Conservation (phyloP, 2,329 filamentous ascomycete species). For the Trichoderma sp. region DNA sequence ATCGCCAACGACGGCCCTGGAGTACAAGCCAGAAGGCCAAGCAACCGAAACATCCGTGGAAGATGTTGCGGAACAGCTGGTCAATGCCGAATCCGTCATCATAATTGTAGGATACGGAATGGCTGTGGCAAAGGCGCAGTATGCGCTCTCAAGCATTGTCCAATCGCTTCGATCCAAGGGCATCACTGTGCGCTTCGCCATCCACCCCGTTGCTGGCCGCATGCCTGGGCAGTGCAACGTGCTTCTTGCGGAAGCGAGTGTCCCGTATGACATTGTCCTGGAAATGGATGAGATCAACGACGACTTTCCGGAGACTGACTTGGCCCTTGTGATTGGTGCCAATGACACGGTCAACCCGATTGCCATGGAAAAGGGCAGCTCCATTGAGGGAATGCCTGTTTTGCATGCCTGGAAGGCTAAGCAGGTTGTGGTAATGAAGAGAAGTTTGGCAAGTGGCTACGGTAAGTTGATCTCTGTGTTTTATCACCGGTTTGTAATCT, state of each 20-base stretch:
- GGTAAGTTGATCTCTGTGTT: conserved; percentile 48
- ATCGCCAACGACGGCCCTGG: conserved; percentile 54
- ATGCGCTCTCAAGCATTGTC: conserved; percentile 82
- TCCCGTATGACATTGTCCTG: conserved; percentile 87
- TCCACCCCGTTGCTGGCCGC: conserved; percentile 84
- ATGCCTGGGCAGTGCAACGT: conserved; percentile 96
- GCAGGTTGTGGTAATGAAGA: conserved; percentile 90
- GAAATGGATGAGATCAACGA: conserved; percentile 98
- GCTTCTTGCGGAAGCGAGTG: conserved; percentile 79
- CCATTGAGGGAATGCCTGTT: conserved; percentile 91
- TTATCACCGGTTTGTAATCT: too few species aligned
- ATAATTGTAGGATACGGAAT: conserved; percentile 92
- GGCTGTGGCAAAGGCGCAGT: conserved; percentile 92
- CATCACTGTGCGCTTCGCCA: conserved; percentile 81
- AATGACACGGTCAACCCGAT: conserved; percentile 94
- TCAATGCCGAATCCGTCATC: conserved; percentile 79
- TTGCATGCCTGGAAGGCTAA: conserved; percentile 93
- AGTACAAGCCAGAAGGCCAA: conserved; percentile 76
- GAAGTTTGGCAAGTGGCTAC: conserved; percentile 84
- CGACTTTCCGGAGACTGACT: conserved; percentile 80
- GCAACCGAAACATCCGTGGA: conserved; percentile 77
- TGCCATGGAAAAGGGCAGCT: conserved; percentile 75
- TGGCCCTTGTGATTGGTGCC: conserved; percentile 85
- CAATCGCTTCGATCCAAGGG: conserved; percentile 69
- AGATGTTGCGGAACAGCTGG: conserved; percentile 73